phyloP scores from a whole-genome alignment of 164 flowering plant genomes.

The Nymphaea thermarum region DNA sequence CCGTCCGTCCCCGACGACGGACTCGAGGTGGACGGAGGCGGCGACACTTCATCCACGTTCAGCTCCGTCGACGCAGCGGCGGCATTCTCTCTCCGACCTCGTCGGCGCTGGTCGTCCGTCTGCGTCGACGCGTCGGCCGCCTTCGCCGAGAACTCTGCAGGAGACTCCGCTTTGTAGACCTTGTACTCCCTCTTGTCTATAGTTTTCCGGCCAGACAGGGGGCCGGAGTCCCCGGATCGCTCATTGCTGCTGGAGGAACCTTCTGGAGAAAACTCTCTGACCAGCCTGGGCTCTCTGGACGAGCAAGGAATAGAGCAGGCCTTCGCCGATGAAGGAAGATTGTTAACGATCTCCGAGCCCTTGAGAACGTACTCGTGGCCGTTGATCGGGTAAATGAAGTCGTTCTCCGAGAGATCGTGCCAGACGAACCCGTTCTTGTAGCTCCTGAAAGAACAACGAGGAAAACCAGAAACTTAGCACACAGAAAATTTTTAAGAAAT shows the following conservation, averaged over 20 bases:
- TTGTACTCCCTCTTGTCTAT: constrained; percentile 38
- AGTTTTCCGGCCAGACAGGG: not conserved
- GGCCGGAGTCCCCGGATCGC: not conserved
- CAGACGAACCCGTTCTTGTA: constrained; percentile 91
- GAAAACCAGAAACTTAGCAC: not conserved
- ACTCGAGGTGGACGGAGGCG: constrained; percentile 86
- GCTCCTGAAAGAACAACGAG: constrained; percentile 32
- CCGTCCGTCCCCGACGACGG: constrained; percentile 12
- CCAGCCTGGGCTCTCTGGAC: not conserved
- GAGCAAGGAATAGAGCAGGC: not conserved
- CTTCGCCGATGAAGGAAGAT: not conserved
- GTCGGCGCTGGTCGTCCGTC: constrained; percentile 50
- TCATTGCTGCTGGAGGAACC: not conserved
- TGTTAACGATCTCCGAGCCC: constrained; percentile 61
- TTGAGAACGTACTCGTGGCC: constrained; percentile 92
- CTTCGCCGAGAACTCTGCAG: constrained; percentile 18
- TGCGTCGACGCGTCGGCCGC: constrained; percentile 84
- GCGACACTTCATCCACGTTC: constrained; percentile 69
- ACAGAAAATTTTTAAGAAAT: not conserved
- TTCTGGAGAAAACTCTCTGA: not conserved
- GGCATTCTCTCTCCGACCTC: constrained; percentile 27
- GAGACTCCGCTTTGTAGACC: constrained; percentile 44
- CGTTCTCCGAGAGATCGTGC: constrained; percentile 80
- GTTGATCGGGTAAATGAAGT: constrained; percentile 70
- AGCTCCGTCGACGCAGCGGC: constrained; percentile 52